Percentiles rank a stretch among this genome's conserved stretches.
Conservation (phyloP, 2,329 filamentous ascomycete genomes). For the Biscogniauxia marginata region DNA sequence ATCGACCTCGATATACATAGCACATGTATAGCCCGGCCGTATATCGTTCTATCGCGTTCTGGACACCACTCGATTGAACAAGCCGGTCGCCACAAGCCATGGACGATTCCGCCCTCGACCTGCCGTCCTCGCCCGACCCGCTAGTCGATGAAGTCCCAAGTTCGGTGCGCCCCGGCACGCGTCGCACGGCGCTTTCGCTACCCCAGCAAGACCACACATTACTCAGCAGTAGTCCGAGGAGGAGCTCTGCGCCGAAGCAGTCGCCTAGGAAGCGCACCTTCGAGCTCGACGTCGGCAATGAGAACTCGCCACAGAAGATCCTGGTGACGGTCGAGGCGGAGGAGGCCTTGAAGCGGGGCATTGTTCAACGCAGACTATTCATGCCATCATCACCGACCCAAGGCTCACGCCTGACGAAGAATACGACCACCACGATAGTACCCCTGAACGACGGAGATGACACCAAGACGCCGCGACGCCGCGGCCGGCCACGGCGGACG, state of each 20-base stretch:
- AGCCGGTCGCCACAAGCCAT: constrained; percentile 13
- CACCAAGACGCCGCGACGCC: constrained; percentile 40
- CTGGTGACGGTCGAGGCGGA: constrained; percentile 55
- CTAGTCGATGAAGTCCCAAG: constrained; percentile 30
- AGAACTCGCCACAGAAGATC: constrained; percentile 49
- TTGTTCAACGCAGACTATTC: constrained; percentile 36
- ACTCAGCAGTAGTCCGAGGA: constrained; percentile 43
- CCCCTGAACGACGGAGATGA: constrained; percentile 40
- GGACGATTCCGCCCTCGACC: constrained; percentile 28
- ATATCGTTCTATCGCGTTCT: constrained; percentile 2
- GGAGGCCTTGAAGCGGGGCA: constrained; percentile 24
- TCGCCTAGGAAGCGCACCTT: constrained; percentile 58
- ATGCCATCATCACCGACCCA: constrained; percentile 40
- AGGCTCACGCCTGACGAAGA: constrained; percentile 38
- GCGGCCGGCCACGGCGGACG: constrained; percentile 46
- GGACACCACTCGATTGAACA: constrained; percentile 2
- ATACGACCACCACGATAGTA: constrained; percentile 47
- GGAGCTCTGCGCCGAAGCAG: constrained; percentile 33
- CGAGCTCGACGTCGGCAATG: constrained; percentile 54
- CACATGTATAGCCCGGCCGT: constrained; percentile 8
- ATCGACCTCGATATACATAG: constrained; percentile 11
- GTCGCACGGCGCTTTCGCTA: constrained; percentile 20
- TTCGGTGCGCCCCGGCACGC: constrained; percentile 23
- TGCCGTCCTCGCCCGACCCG: constrained; percentile 36
- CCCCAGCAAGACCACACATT: constrained; percentile 33